Evolutionary conservation across 2,329 filamentous ascomycete species (phyloP).

Genomic region (Phialemoniopsis sp.): DNA sequence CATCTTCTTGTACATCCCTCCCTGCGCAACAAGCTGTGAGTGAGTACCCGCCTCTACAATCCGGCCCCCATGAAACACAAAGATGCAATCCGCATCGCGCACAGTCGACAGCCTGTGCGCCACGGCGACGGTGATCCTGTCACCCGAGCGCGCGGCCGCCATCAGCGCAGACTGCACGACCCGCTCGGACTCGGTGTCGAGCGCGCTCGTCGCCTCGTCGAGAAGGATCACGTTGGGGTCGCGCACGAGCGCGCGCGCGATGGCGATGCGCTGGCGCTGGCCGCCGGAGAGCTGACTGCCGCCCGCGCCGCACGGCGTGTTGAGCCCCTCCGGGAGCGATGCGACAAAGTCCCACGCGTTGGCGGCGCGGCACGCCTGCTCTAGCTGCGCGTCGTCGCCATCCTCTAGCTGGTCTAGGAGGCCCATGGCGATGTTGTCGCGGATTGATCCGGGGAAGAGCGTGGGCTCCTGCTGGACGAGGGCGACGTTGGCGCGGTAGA

Average conservation of each 20-base stretch:
- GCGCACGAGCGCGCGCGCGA: conserved; percentile 55
- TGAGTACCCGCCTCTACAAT: conserved; percentile 52
- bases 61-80: conserved; percentile 49
- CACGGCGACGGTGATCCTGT: conserved; percentile 44
- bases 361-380: conserved; percentile 39
- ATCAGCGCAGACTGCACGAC: conserved; percentile 46
- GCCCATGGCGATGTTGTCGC: conserved; percentile 40
- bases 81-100: conserved; percentile 52
- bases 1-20: conserved; percentile 25
- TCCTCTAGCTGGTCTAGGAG: conserved; percentile 1
- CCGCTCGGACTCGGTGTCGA: conserved; percentile 49
- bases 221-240: conserved; percentile 53
- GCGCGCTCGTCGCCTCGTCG: conserved; percentile 50
- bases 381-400: conserved; percentile 25
- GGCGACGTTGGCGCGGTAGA: conserved; percentile 47
- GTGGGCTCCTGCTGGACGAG: conserved; percentile 57
- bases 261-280: conserved; percentile 55
- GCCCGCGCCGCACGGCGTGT: conserved; percentile 50
- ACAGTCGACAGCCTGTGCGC: conserved; percentile 38
- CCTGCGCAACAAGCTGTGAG: conserved; percentile 36
- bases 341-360: conserved; percentile 46
- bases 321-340: conserved; percentile 44
- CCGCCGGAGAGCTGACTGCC: conserved; percentile 57
- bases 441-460: conserved; percentile 41
- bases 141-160: conserved; percentile 16